These are phyloP conservation scores for Huntiella decipiens DNA, from an alignment of 2,329 filamentous ascomycete genomes.

Conservation along the genomic window DNA sequence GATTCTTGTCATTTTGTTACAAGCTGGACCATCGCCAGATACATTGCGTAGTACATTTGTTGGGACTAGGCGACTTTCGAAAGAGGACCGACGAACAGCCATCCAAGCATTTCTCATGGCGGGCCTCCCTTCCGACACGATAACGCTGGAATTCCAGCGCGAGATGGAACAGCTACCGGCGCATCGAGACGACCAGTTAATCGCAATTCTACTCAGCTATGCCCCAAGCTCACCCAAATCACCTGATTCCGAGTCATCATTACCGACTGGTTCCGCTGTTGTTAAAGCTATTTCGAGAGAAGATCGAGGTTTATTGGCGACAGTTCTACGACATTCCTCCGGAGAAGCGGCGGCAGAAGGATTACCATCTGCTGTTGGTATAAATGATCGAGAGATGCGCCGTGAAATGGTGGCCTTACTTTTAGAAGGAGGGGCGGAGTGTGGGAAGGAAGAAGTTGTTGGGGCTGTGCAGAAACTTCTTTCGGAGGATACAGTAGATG, in stretches of 20 bases:
- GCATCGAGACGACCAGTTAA: conserved; percentile 30
- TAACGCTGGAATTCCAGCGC: conserved; percentile 32
- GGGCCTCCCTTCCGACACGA: conserved; percentile 26
- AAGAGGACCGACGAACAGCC: conserved; percentile 27
- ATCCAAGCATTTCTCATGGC: conserved; percentile 30
- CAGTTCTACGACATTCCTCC: conserved; percentile 27
- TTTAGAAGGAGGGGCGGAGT: conserved; percentile 25
- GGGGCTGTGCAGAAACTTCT: conserved; percentile 25
- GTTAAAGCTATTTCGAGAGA: conserved; percentile 28
- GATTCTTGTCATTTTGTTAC: conserved; percentile 28
- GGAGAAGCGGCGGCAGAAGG: conserved; percentile 28
- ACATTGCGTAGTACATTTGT: conserved; percentile 32
- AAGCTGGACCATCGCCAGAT: conserved; percentile 26
- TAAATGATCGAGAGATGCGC: conserved; percentile 23
- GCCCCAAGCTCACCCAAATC: background rate
- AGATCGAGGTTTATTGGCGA: conserved; percentile 27
- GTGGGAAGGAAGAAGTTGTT: conserved; percentile 24
- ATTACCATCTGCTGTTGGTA: conserved; percentile 28
- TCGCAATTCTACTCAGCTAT: conserved; percentile 31
- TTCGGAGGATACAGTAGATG: conserved; percentile 27
- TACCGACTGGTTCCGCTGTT: conserved; percentile 23
- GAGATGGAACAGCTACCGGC: conserved; percentile 30
- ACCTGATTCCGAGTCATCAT: background rate
- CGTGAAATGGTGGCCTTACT: conserved; percentile 29
- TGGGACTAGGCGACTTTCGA: conserved; percentile 24